Base-by-base conservation (phyloP, 345 rosid species). In the Moricandia arvensis region DNA sequence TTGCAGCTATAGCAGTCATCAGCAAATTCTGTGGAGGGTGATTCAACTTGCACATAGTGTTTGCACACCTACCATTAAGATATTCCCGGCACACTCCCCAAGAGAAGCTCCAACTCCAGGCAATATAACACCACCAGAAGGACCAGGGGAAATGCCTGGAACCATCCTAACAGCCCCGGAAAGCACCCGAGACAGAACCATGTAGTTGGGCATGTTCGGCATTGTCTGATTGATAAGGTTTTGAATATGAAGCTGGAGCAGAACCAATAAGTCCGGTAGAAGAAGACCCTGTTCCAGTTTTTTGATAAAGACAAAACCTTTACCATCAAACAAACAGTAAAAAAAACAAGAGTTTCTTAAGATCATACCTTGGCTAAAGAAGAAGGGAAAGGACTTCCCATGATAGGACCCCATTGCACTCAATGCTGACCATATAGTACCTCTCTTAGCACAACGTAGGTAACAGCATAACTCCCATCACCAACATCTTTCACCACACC, bases 121-220 rank as follows among this genome's bases (percentile, higher is more conserved):
- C 82, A 95, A 83, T 71, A 95, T 86, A 45, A 88, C 97, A 80
- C 98, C 99, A 58, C 99, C 99, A 1, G 96, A 90, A 79, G 98
- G 88, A 71, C 99, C 96, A 68, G 88, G 74, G 15, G 88, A 77
- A 83, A 89, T 79, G n/a, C 99, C 98, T 5, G 97, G 98, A 82
- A 91, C 89, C 99, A 92, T 92, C 37, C 97, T 76, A 88, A 83
- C 9, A 94, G 77, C 15, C 98, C 98, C 1, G 99, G 76, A 90
- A 90, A 33, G 99, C 87, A 21, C 97, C 97, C 3, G 99, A 95
- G 71, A 92, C 87, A n/a, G 94, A 92, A 9, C 91, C 99, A 2
- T 87, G 79, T 95, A 95, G 80, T 95, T 95, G 27, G 99, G 99
- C 99, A 95, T 95, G 86, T 92, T 95, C 11, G 99, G 99, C 99